These are phyloP conservation scores for Catharanthus roseus DNA, from an alignment of 257 asterid species.

Conservation along the genomic window DNA sequence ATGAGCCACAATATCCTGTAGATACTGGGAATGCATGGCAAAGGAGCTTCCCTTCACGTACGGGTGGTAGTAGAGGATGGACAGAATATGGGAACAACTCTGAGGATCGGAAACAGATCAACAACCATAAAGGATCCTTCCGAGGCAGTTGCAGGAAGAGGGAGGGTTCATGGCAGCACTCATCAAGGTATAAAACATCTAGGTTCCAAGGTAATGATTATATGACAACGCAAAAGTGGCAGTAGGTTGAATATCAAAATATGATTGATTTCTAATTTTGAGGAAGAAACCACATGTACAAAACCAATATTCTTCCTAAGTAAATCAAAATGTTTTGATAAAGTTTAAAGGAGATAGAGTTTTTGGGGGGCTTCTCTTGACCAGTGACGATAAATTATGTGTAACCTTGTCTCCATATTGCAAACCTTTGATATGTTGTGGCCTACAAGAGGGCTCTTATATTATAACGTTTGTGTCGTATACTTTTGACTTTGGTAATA, in stretches of 20 bases:
- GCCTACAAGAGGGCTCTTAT: neutral
- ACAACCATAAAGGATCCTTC: constrained; percentile 20
- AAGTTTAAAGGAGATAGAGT: neutral
- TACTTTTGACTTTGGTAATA: neutral
- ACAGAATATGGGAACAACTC: constrained; percentile 22
- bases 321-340: neutral
- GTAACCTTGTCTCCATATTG: neutral
- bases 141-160: constrained; percentile 57
- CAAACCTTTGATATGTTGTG: neutral
- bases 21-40: constrained; percentile 26
- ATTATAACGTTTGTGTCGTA: neutral
- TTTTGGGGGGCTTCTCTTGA: neutral
- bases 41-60: constrained; percentile 15
- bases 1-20: constrained; percentile 24
- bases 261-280: neutral
- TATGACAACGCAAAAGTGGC: neutral
- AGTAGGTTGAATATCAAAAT: neutral
- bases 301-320: neutral
- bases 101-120: constrained; percentile 28
- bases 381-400: neutral
- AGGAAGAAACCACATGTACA: neutral
- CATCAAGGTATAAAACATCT: constrained; percentile 47
- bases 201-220: constrained; percentile 44
- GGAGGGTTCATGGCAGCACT: constrained; percentile 55
- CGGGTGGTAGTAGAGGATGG: constrained; percentile 14